Evolutionary conservation across 2,329 filamentous ascomycete genomes (phyloP).

Genomic region (Eutypella sp.): DNA sequence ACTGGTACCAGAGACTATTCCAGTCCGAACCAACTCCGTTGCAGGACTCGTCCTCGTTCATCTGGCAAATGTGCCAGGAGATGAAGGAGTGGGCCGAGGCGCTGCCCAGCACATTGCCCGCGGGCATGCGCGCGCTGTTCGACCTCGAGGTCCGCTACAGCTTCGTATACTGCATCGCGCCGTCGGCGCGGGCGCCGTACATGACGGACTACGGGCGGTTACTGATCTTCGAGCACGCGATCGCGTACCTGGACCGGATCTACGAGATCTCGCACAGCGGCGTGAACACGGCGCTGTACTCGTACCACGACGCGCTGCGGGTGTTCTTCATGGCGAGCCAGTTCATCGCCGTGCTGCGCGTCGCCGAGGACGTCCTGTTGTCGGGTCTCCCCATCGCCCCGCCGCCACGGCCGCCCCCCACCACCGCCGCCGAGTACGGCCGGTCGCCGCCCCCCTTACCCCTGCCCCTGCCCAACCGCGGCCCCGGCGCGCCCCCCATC

Average conservation of each 20-base stretch:
- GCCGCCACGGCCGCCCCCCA: too few species aligned
- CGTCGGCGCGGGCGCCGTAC: constrained; percentile 66
- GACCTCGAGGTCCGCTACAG: constrained; percentile 87
- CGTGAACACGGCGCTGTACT: constrained; percentile 63
- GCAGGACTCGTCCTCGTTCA: constrained; percentile 62
- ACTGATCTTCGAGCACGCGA: constrained; percentile 80
- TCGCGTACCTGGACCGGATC: constrained; percentile 75
- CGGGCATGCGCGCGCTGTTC: constrained; percentile 68
- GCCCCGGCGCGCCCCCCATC: constrained; percentile 18
- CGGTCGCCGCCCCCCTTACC: constrained; percentile 48
- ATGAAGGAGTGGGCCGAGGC: constrained; percentile 78
- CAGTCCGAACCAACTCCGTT: constrained; percentile 69
- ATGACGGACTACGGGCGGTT: constrained; percentile 72
- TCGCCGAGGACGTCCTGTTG: constrained; percentile 52
- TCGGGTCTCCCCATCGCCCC: constrained; percentile 42
- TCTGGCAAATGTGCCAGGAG: constrained; percentile 70
- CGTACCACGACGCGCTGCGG: constrained; percentile 82
- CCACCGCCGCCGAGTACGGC: constrained; percentile 39
- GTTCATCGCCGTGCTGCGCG: constrained; percentile 55
- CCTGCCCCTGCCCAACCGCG: constrained; percentile 41
- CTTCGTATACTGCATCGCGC: constrained; percentile 83
- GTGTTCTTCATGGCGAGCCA: constrained; percentile 71
- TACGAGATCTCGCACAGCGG: constrained; percentile 60
- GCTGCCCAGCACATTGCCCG: constrained; percentile 62
- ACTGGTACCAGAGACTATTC: constrained; percentile 85